Base-by-base conservation (phyloP, 306 rosid genomes). In the Trifolium pratense region DNA sequence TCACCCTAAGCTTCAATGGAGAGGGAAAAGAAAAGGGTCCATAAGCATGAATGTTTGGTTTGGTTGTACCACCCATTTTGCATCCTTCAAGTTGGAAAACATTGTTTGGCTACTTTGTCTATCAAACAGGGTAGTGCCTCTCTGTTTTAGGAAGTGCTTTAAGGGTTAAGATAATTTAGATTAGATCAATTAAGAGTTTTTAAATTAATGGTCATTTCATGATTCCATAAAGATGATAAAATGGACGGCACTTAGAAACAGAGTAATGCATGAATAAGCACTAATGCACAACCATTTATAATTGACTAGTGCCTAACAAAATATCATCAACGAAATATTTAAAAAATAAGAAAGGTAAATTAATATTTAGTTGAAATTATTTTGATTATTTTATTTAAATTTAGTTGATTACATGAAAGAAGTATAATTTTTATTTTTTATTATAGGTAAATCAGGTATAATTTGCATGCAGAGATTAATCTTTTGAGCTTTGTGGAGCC, bases 21-120 rank as follows among this genome's bases (percentile, higher is more conserved):
- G 17, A 66, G 23, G 39, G 29, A 48, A 23, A 23, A 12, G 4
- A 23, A 51, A 32, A 9, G 42, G 12, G 31, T 55, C 20, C 25
- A 5, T 25, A 52, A 18, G 37, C 62, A 6, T 13, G 42, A 20
- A 36, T 7, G 39, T 36, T 40, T 49, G 23, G 48, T 70, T 70
- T 75, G 1, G 81, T 66, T 75, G 66, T 60, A 79, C 81, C 84
- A 16, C 73, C 81, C 15, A 79, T 7, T 63, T 66, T 59, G 81
- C 76, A 32, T 52, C 70, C 59, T 63, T 71, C n/a, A 9, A 49
- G 6, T 5, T 23, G 25, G 81, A 66, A 75, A 74, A 23, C 8
- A 6, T 67, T 71, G 60, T 71, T 76, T 32, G 84, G 76, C 52
- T 42, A 16, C 52, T 13, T 66, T 71, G 62, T 34, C 17, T 66